Evolutionary conservation across 257 asterid species (phyloP), one percentile per base, ranked within the genome.

Genomic region (Solanum sejunctum): DNA sequence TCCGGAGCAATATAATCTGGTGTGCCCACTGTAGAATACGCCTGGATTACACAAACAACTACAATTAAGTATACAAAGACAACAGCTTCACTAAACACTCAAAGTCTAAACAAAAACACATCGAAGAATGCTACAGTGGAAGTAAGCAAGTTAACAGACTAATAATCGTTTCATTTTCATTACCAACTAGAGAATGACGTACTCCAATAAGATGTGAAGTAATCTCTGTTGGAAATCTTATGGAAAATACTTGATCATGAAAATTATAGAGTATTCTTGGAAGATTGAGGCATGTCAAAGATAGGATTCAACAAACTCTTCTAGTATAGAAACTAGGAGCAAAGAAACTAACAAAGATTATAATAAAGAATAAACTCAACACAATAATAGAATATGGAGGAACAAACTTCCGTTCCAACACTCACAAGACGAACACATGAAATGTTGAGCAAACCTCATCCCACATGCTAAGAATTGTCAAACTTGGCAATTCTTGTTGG

Each of bases 1-100:
- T 87, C 89, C 15, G 89, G 89, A 63, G 89, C 87, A 20, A 87
- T 87, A 79, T 87, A 87, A 57, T 87, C 89, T 11, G 87, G 89
- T 41, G 89, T 87, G 17, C 89, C 89, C 84, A 87, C 89, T 12
- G 87, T 87, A 60, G 89, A 87, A 39, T 84, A 87, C 6, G 89
- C 89, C 89, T 87, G 85, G 58, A 85, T 64, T 61, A 10, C 5
- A 12, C 32, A 61, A 83, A 23, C 85, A 21, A 9, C 32, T 21
- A 45, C 7, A 41, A 82, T 82, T 15, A 45, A 83, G 41, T 45
- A 83, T 20, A 23, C 12, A n/a, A 12, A 13, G 51, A 20, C 7
- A 61, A 61, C 63, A 45, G 8, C 47, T 26, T 63, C 47, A 23
- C 8, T 12, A 6, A n/a, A 23, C 32, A 43, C 39, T 66, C 18